phyloP scores from a whole-genome alignment of 805 yeast genomes.

The Candida parachauliodes region DNA sequence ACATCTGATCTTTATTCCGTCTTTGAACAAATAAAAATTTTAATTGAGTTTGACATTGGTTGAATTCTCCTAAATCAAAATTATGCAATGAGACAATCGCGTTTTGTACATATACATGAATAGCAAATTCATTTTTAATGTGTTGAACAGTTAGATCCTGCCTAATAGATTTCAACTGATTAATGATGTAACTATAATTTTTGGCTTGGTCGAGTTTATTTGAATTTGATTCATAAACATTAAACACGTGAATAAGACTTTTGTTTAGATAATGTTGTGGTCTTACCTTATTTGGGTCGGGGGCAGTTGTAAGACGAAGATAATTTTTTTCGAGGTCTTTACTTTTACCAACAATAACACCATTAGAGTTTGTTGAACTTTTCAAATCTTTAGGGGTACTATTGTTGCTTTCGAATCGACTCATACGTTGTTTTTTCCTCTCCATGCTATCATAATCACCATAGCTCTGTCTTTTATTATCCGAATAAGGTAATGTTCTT shows the following conservation, averaged over 20 bases:
- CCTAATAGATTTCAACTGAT: conserved; percentile 86
- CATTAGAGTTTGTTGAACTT: not conserved
- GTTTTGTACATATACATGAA: conserved; percentile 78
- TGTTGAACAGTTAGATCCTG: conserved; percentile 94
- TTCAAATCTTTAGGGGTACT: not conserved
- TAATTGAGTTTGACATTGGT: conserved; percentile 88
- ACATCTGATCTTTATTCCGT: conserved; percentile 28
- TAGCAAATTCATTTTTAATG: conserved; percentile 71
- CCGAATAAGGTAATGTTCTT: too few relatives aligned
- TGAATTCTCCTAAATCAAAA: conserved; percentile 87
- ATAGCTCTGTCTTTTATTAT: not conserved
- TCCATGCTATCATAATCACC: conserved; percentile 25
- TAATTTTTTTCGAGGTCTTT: conserved; percentile 71
- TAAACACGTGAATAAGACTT: conserved; percentile 51
- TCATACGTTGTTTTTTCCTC: conserved; percentile 42
- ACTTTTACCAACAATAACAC: conserved; percentile 55
- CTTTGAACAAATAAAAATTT: conserved; percentile 50
- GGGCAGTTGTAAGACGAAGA: conserved; percentile 83
- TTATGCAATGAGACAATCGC: conserved; percentile 82
- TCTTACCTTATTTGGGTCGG: conserved; percentile 79
- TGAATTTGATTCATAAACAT: conserved; percentile 40
- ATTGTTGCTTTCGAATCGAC: conserved; percentile 40
- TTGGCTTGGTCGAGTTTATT: conserved; percentile 17
- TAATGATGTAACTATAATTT: conserved; percentile 73
- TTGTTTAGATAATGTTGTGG: conserved; percentile 61